These are phyloP conservation scores for Neophaeococcomyces aloes DNA, from an alignment of 2,329 filamentous ascomycete species.

Conservation along the genomic window DNA sequence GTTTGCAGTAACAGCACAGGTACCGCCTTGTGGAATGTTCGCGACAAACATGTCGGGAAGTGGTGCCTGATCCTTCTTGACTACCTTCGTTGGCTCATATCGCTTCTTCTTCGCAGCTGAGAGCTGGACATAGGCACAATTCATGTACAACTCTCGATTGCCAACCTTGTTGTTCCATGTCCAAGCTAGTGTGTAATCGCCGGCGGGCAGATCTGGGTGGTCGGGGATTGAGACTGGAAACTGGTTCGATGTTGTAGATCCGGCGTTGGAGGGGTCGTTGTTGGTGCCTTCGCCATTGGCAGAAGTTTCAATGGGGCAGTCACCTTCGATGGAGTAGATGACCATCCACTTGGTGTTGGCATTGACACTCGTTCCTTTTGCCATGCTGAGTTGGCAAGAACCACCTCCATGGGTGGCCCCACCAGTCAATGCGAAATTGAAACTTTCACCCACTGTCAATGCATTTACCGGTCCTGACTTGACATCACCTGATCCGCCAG, in stretches of 20 bases:
- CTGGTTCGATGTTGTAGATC: slow-evolving; percentile 45
- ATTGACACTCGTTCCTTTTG: slow-evolving; percentile 61
- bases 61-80: slow-evolving; percentile 26
- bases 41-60: slow-evolving; percentile 68
- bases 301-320: slow-evolving; percentile 56
- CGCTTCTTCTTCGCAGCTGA: slow-evolving; percentile 41
- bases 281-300: slow-evolving; percentile 58
- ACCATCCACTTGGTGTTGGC: slow-evolving; percentile 68
- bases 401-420: slow-evolving; percentile 78
- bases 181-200: slow-evolving; percentile 76
- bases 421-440: slow-evolving; percentile 57
- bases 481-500: slow-evolving; percentile 29
- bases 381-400: slow-evolving; percentile 80
- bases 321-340: slow-evolving; percentile 76
- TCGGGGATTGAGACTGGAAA: slow-evolving; percentile 63
- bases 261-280: slow-evolving; percentile 32
- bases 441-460: slow-evolving; percentile 53
- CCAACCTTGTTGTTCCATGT: slow-evolving; percentile 90
- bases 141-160: slow-evolving; percentile 97
- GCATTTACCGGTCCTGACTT: slow-evolving; percentile 44
- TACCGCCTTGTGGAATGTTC: slow-evolving; percentile 43
- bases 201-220: slow-evolving; percentile 52
- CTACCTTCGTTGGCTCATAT: slow-evolving; percentile 19
- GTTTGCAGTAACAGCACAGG: slow-evolving; percentile 45
- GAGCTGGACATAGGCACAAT: slow-evolving; percentile 69